Evolutionary conservation across 139 green algal species (phyloP).

Genomic region (Tetratostichococcus sp.): DNA sequence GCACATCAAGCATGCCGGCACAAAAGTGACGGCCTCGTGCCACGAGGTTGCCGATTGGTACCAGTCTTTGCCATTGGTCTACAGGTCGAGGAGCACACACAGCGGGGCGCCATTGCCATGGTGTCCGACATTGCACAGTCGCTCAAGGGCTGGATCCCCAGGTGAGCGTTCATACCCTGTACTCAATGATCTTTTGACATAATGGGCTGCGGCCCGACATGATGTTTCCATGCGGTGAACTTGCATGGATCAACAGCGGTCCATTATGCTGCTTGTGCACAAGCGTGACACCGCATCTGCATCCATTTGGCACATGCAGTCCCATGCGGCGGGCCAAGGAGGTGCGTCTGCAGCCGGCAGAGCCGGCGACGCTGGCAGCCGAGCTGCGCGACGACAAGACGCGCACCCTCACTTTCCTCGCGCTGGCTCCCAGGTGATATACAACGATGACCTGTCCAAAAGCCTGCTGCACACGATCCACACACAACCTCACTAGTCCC

Average conservation of each 20-base stretch:
- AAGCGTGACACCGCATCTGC: too few species aligned
- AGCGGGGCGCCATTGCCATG: constrained; percentile 26
- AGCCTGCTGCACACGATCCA: background rate
- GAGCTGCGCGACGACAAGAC: constrained; percentile 21
- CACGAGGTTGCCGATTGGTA: too few species aligned
- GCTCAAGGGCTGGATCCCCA: constrained; percentile 8
- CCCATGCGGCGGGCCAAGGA: constrained; percentile 7
- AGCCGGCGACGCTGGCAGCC: constrained; percentile 5
- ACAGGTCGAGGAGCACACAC: constrained; percentile 32
- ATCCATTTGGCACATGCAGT: background rate
- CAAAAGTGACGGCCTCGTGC: too few species aligned
- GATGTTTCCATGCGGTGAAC: too few species aligned
- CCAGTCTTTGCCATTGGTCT: constrained; percentile 24
- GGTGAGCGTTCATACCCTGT: too few species aligned
- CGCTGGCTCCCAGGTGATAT: constrained; percentile 1
- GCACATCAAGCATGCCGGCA: too few species aligned
- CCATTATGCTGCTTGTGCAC: constrained; percentile 3
- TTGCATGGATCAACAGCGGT: too few species aligned
- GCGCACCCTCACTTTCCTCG: background rate
- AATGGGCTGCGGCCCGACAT: constrained; percentile 10
- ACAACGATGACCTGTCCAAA: background rate
- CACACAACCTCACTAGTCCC: too few species aligned
- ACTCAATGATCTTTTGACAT: too few species aligned
- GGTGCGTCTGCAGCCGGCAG: constrained; percentile 7
- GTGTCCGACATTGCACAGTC: constrained; percentile 24